Evolutionary conservation across 768 basidiomycete species (phyloP), one percentile per base, ranked within the genome.

Genomic region (Tricholoma matsutake): DNA sequence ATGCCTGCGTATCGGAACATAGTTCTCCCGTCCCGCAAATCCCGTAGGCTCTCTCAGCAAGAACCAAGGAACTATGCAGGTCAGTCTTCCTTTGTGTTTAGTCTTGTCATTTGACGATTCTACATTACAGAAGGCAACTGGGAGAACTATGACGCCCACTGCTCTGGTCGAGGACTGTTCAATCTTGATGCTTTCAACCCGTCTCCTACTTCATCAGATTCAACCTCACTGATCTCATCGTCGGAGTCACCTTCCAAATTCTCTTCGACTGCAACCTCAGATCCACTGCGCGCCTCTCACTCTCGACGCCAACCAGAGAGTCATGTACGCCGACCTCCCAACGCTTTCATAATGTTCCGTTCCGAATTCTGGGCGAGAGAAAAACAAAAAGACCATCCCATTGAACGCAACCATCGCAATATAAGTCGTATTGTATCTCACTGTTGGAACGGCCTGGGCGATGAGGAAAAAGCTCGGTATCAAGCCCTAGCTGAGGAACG

Each of bases 311-410:
- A 71, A 20, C 66, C 71, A 72, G 68, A 73, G 70, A 67, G 70
- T 68, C 83, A 87, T 68, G 81, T 89, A 35, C 82, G 84, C 32
- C 84, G 89, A 20, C 89, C 90, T 1, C 81, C 87, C 45, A 92
- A 92, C 65, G 85, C 88, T 5, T 92, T 91, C 76, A 87, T 92
- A 70, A 73, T 89, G 58, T 92, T 83, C 71, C 84, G 89, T 20
- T 86, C 82, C 39, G 79, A 79, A 66, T 80, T 86, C 54, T 88
- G 89, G 75, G 76, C 80, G 3, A 75, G 77, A 63, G 77, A 82
- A 34, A 80, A 82, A 65, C 71, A 80, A 28, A 83, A 83, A 62
- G 72, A 73, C 4, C 63, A 72, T 18, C 78, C 72, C 34, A 76
- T 81, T 61, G 85, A 87, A 71, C 79, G 78, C 61, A 83, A 89